Conservation (phyloP, 257 asterid species). For the Lycium barbarum region DNA sequence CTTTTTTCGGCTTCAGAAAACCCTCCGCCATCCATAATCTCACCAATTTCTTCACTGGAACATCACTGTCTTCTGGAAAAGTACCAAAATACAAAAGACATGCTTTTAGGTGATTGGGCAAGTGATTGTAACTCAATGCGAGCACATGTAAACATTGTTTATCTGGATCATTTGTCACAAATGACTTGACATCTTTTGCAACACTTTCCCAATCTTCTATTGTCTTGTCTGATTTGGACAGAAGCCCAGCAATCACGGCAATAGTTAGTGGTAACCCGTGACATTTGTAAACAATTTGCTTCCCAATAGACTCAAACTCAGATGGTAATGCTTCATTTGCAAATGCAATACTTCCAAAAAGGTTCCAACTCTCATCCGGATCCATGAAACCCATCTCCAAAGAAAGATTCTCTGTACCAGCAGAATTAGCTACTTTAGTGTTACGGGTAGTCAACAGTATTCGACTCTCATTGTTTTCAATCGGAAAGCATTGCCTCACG, state of each 20-base stretch:
- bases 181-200: slow-evolving; percentile 2
- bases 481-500: slow-evolving; percentile 18
- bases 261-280: slow-evolving; percentile 28
- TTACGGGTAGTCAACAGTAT: slow-evolving; percentile 17
- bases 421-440: slow-evolving; percentile 1
- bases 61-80: neutral
- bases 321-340: neutral
- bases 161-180: neutral
- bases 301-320: neutral
- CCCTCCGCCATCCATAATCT: slow-evolving; percentile 32
- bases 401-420: neutral
- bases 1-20: neutral
- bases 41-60: neutral
- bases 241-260: slow-evolving; percentile 2
- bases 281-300: slow-evolving; percentile 28
- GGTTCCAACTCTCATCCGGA: slow-evolving; percentile 27
- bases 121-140: slow-evolving; percentile 25
- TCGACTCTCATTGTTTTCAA: slow-evolving; percentile 26
- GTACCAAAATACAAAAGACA: slow-evolving; percentile 26
- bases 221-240: neutral
- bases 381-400: neutral
- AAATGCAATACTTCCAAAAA: neutral
- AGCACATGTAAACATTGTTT: slow-evolving; percentile 6
- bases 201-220: slow-evolving; percentile 22
- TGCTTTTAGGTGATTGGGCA: slow-evolving; percentile 28